Evolutionary conservation across 2,329 filamentous ascomycete genomes (phyloP), one percentile per base, ranked within the genome.

Genomic region (Rachicladosporium sp.): DNA sequence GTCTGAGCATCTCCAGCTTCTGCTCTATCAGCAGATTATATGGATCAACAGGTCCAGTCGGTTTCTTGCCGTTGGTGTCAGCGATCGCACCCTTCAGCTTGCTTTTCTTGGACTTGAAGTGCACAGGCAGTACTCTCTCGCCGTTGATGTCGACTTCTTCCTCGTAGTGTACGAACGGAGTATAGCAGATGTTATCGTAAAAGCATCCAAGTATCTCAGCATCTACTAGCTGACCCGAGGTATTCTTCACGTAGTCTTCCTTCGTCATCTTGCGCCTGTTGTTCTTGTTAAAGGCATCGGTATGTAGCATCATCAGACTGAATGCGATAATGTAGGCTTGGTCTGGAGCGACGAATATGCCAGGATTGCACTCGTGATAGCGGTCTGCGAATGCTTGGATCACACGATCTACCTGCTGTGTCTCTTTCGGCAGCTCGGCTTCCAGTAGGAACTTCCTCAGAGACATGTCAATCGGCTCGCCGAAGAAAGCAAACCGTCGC

Each of bases 251-350:
- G 61, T 98, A 98, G 55, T 96, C 91, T 1, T 74, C 66, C 57
- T 93, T 93, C 56, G 93, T 87, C 91, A 98, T 98, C 63, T 98
- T 98, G 60, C 91, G 76, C 65, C 95, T 96, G 66, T 96, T 96
- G 67, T 96, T 98, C 64, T 93, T 94, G 70, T 98, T 98, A 75
- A 96, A 96, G n/a, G 93, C 85, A 57, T 98, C 91, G 0, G 91
- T 96, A 53, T 98, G 91, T 29, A 98, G 69, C 50, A 98, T 95
- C 43, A 98, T 74, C 42, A 98, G 78, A 2, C 89, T 96, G 57
- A 98, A 98, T 10, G 89, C 87, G 47, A 96, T 89, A 53, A 96
- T 94, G 59, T 96, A 95, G 10, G 91, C 88, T 63, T 95, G 86
- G 54, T 96, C 91, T 36, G 87, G 78, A 29, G 80, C 80, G 15